Percentiles rank a stretch among this genome's conserved stretches.
These are phyloP conservation scores for Penstemon davidsonii DNA, from an alignment of 257 asterid genomes.

Conservation along the genomic window DNA sequence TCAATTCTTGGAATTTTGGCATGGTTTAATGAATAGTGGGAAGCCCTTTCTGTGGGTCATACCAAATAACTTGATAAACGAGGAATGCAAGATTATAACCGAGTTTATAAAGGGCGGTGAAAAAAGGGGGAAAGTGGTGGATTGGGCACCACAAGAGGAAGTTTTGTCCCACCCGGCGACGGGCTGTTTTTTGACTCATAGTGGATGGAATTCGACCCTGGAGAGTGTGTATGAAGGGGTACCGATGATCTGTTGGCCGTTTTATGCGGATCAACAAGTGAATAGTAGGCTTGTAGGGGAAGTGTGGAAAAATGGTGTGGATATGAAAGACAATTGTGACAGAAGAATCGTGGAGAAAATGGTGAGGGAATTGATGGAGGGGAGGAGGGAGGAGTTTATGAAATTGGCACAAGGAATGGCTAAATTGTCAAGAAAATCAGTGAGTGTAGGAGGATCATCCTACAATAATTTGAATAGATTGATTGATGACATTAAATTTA, in stretches of 20 bases:
- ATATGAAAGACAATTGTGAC: conserved; percentile 42
- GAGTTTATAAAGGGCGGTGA: conserved; percentile 26
- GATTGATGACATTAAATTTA: conserved; percentile 28
- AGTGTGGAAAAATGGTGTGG: conserved; percentile 39
- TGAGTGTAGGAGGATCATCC: conserved; percentile 25
- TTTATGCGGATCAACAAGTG: conserved; percentile 36
- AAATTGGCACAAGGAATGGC: conserved; percentile 18
- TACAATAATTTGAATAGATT: conserved; percentile 26
- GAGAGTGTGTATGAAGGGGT: conserved; percentile 32
- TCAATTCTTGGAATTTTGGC: conserved; percentile 37
- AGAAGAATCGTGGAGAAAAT: conserved; percentile 23
- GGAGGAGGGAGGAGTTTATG: conserved; percentile 25
- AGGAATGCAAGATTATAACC: conserved; percentile 11
- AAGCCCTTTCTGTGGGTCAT: conserved; percentile 37
- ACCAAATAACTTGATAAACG: conserved; percentile 9
- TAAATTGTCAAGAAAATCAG: conserved; percentile 26
- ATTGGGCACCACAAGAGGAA: conserved; percentile 41
- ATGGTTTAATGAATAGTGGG: conserved; percentile 36
- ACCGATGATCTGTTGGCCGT: conserved; percentile 40
- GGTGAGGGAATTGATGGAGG: conserved; percentile 34
- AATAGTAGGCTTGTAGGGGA: conserved; percentile 38
- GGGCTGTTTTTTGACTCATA: conserved; percentile 33
- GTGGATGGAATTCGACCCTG: conserved; percentile 9
- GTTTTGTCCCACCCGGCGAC: conserved; percentile 34
- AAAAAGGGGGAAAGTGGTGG: conserved; percentile 32